Evolutionary conservation across 2,329 filamentous ascomycete species (phyloP).

Genomic region (Aspergillus fischeri): DNA sequence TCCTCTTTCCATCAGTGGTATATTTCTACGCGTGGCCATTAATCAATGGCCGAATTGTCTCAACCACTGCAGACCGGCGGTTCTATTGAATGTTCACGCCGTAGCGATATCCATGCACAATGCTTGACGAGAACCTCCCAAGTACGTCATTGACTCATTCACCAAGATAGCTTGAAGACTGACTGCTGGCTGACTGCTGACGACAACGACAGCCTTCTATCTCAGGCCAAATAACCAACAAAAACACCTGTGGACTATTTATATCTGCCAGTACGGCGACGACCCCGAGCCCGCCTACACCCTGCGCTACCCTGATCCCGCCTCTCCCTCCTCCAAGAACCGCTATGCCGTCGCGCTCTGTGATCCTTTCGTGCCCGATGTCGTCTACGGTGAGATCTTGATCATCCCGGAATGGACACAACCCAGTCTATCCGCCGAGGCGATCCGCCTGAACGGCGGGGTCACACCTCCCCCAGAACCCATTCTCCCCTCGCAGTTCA

Average conservation of each 20-base stretch:
- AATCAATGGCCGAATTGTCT: neutral
- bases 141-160: constrained; percentile 40
- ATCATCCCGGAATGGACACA: constrained; percentile 83
- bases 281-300: constrained; percentile 76
- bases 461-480: constrained; percentile 64
- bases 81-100: neutral
- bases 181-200: constrained; percentile 1
- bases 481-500: constrained; percentile 71
- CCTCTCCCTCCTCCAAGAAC: constrained; percentile 66
- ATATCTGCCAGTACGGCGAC: constrained; percentile 66
- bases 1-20: neutral
- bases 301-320: constrained; percentile 71
- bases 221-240: constrained; percentile 50
- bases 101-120: constrained; percentile 35
- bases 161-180: no score
- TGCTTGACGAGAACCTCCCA: constrained; percentile 94
- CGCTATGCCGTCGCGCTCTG: constrained; percentile 83
- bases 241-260: constrained; percentile 37
- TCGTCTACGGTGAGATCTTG: constrained; percentile 83
- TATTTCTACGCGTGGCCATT: neutral
- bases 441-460: constrained; percentile 67
- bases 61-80: neutral
- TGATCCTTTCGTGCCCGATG: constrained; percentile 73
- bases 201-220: constrained; percentile 51
- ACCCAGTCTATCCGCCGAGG: constrained; percentile 73